Evolutionary conservation across 768 basidiomycete genomes (phyloP), one percentile per base, ranked within the genome.

Genomic region (Pleurotus cornucopiae): DNA sequence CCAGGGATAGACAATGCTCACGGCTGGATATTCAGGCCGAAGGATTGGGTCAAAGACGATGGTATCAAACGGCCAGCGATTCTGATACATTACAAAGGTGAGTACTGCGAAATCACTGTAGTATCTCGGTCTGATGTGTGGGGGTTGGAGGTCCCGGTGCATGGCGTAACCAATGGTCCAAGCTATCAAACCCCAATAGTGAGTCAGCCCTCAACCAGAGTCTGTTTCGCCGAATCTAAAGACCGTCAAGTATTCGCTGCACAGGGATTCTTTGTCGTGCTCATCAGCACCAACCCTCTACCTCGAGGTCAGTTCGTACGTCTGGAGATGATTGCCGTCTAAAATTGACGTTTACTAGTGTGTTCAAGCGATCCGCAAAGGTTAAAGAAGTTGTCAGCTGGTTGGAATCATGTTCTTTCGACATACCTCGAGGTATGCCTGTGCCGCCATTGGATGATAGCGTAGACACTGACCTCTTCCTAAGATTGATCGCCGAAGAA

Each of bases 121-220:
- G 14, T 23, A 21, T 20, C 6, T 25, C 46, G 14, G 41, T 11
- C 20, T 21, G 13, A 16, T 44, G 41, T 16, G 13, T 9, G n/a
- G 11, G 11, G n/a, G 20, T 11, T 5, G 41, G 13, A n/a, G n/a
- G n/a, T 43, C 46, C 49, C 14, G 49, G 49, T 30, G 30, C 30
- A 37, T 39, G 49, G 49, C 11, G n/a, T 13, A 37, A 13, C 16
- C 49, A 51, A 21, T 51, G 49, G 49, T 34, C 30, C 16, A 51
- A 51, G 20, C 49, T 51, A 25, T 51, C 49, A 6, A 51, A 51
- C 16, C 49, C 49, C 14, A 51, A 51, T 51, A 30, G 49, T 51
- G 13, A 39, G 49, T 18, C 30, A 16, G n/a, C 7, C 7, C 11
- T 21, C 11, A 6, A 6, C 26, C 23, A n/a, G 9, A 12, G 26